These are phyloP conservation scores for Halophytophthora polymorphica DNA, from an alignment of 352 stramenopile species.

Conservation along the genomic window DNA sequence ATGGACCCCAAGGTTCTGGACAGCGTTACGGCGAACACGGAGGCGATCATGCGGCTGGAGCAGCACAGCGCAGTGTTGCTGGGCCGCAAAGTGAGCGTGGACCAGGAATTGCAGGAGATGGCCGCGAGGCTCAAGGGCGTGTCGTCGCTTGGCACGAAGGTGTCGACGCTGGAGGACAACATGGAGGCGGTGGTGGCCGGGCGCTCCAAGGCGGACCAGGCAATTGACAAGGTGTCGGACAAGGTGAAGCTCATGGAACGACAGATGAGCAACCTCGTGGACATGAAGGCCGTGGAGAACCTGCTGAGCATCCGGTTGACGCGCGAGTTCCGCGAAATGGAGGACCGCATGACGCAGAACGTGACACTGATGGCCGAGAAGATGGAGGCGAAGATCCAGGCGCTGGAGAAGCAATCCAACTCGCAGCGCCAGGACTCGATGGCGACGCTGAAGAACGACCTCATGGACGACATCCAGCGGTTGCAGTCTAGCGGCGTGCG, in stretches of 20 bases:
- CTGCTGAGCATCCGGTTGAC: constrained; percentile 59
- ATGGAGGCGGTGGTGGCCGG: constrained; percentile 47
- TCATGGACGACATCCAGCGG: constrained; percentile 58
- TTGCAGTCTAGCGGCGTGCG: constrained; percentile 40
- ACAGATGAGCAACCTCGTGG: constrained; percentile 44
- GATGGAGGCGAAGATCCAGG: constrained; percentile 61
- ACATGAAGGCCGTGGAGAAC: constrained; percentile 69
- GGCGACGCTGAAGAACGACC: constrained; percentile 46
- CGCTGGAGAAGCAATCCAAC: constrained; percentile 46
- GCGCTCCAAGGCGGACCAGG: constrained; percentile 50
- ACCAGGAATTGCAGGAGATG: constrained; percentile 60
- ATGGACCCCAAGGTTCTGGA: constrained; percentile 30
- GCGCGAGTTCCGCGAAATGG: constrained; percentile 71
- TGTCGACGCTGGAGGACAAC: constrained; percentile 55
- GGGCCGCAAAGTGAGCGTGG: constrained; percentile 56
- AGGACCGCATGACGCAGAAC: constrained; percentile 56
- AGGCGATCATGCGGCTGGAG: constrained; percentile 66
- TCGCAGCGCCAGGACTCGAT: constrained; percentile 55
- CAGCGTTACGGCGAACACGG: constrained; percentile 37
- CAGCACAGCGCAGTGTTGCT: constrained; percentile 66
- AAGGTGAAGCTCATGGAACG: constrained; percentile 50
- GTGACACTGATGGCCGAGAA: constrained; percentile 62
- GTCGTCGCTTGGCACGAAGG: constrained; percentile 50
- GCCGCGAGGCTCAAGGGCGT: constrained; percentile 56
- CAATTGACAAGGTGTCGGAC: constrained; percentile 54